Evolutionary conservation across 2,329 filamentous ascomycete genomes (phyloP), one percentile per base, ranked within the genome.

Genomic region (Colletotrichum zoysiae): DNA sequence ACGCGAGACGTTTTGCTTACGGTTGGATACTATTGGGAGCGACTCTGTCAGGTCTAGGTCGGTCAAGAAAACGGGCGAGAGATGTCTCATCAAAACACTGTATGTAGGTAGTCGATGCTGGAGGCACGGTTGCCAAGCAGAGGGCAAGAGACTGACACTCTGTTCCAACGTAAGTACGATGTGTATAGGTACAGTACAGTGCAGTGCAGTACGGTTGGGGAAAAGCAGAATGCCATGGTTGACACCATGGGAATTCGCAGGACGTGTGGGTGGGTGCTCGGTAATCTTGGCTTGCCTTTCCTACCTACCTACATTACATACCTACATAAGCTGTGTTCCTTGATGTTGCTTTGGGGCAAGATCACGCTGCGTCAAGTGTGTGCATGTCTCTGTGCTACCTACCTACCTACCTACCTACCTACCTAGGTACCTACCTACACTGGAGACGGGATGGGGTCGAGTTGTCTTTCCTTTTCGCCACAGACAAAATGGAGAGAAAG

Each of bases 151-250:
- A 26, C 26, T 26, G 48, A 6, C 30, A 30, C 30, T 30, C 44
- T n/a, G 42, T 23, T 30, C 20, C 59, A n/a, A 7, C 20, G 12
- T 3, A 44, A 18, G 8, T 44, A n/a, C n/a, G n/a, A n/a, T n/a
- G n/a, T n/a, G n/a, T n/a, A n/a, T n/a, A n/a, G n/a, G 42, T 44
- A 18, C 2, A 7, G 3, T 38, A 14, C 5, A 40, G 12, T 5
- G 4, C 30, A 40, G 12, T 14, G 3, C 38, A 14, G 35, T 30
- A 33, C 33, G 33, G 46, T 23, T 61, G 35, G 57, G 50, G 26
- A 33, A 62, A 51, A 42, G 51, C 30, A 62, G 48, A 68, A 71
- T 69, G 23, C 69, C 65, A 71, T 71, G 30, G n/a, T 64, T 44
- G 23, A 23, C 40, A 55, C 11, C 18, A 71, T 71, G 69, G 69